A percentile compares a stretch with the other conserved stretches of the same genome.
These are phyloP conservation scores for Trichoderma harzianum DNA, from an alignment of 2,329 filamentous ascomycete genomes.

Conservation along the genomic window DNA sequence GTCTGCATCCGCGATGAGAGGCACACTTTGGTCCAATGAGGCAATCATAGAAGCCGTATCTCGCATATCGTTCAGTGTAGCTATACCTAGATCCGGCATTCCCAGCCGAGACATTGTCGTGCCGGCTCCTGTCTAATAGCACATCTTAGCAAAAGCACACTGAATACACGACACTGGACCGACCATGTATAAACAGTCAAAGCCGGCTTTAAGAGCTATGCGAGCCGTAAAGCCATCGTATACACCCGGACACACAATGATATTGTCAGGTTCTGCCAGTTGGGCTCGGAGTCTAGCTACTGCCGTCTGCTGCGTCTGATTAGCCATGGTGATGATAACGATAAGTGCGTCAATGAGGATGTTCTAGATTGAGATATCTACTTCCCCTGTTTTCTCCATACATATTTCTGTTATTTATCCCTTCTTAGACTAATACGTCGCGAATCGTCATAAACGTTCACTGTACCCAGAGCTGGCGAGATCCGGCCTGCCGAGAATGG, in stretches of 20 bases:
- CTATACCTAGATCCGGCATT: conserved; percentile 60
- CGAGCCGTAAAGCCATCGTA: conserved; percentile 66
- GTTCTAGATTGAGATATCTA: neutral
- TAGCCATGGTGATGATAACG: neutral
- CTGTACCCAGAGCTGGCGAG: neutral
- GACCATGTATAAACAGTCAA: conserved; percentile 67
- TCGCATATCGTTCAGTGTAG: conserved; percentile 60
- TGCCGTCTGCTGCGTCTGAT: conserved; percentile 5
- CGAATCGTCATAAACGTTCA: neutral
- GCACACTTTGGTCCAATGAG: conserved; percentile 50
- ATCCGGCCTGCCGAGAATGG: neutral
- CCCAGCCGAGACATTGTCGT: conserved; percentile 59
- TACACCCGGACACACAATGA: conserved; percentile 61
- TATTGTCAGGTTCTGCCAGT: conserved; percentile 36
- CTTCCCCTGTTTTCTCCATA: neutral
- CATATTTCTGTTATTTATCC: neutral
- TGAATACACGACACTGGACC: conserved; percentile 17
- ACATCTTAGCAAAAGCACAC: neutral
- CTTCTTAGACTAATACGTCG: neutral
- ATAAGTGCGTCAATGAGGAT: neutral
- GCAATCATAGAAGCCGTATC: conserved; percentile 64
- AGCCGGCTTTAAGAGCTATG: conserved; percentile 60
- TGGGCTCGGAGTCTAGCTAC: conserved; percentile 21
- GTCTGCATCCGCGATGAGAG: conserved; percentile 61
- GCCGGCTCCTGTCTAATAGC: conserved; percentile 56